Evolutionary conservation across 228 moss, liverwort and hornwort genomes (phyloP).

Genomic region (Sphagnum fallax): DNA sequence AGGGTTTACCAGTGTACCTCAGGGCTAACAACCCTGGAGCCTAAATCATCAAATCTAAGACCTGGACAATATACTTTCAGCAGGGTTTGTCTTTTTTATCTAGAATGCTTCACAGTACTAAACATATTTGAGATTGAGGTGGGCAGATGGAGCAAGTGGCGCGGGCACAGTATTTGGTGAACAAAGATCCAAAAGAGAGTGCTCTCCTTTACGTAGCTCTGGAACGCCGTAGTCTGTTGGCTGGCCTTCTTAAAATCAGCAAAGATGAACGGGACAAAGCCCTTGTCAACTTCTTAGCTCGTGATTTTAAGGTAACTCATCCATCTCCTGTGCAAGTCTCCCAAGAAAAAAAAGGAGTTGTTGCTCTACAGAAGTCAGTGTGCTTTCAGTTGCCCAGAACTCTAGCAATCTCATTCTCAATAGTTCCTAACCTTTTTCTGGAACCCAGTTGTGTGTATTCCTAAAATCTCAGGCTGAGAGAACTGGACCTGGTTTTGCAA

Average conservation of each 20-base stretch:
- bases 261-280: slow-evolving; percentile 86
- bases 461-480: no score
- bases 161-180: slow-evolving; percentile 73
- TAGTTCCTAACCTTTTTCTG: background rate
- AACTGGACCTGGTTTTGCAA: background rate
- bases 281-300: slow-evolving; percentile 75
- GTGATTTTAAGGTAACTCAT: slow-evolving; percentile 68
- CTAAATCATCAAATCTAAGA: background rate
- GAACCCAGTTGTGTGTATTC: no score
- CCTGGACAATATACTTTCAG: background rate
- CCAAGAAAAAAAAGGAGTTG: background rate
- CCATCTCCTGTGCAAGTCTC: background rate
- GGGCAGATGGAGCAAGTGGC: slow-evolving; percentile 95
- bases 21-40: background rate
- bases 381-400: background rate
- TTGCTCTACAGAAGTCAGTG: background rate
- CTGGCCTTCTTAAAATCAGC: slow-evolving; percentile 86
- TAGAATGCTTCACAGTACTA: background rate
- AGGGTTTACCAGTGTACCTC: no score
- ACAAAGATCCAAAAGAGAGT: slow-evolving; percentile 95
- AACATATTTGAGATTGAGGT: slow-evolving; percentile 1
- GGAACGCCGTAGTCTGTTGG: slow-evolving; percentile 73
- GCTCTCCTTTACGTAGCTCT: slow-evolving; percentile 87
- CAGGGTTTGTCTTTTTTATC: background rate
- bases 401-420: background rate